A percentile compares a stretch with the other conserved stretches of the same genome.
These are phyloP conservation scores for Panicum hallii DNA, from an alignment of 202 grass and related monocot species.

Conservation along the genomic window DNA sequence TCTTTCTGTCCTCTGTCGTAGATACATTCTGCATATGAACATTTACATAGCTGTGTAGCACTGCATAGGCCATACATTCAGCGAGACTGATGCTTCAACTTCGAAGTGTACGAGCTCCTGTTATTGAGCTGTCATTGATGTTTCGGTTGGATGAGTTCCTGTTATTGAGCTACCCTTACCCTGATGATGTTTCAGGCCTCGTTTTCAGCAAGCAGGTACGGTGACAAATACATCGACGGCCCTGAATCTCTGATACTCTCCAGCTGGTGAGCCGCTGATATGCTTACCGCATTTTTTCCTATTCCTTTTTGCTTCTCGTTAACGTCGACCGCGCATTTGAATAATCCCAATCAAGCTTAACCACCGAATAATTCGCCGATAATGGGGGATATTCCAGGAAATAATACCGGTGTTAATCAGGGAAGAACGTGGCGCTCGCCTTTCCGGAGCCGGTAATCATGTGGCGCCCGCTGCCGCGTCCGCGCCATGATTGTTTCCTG, in stretches of 20 bases:
- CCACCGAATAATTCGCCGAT: constrained; percentile 27
- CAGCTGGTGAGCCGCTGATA: not conserved
- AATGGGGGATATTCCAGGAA: constrained; percentile 7
- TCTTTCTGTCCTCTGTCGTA: not conserved
- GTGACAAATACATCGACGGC: not conserved
- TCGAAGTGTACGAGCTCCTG: not conserved
- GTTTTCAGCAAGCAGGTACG: not conserved
- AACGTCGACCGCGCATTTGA: not conserved
- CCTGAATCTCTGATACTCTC: not conserved
- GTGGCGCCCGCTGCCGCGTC: not conserved
- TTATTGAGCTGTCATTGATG: not conserved
- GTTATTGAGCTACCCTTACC: not conserved
- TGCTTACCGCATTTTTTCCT: not conserved
- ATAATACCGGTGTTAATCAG: constrained; percentile 6
- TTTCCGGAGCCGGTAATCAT: not conserved
- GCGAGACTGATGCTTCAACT: not conserved
- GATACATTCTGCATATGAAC: not conserved
- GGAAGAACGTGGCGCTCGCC: constrained; percentile 2
- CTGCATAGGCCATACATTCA: not conserved
- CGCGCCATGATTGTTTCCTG: constrained; percentile 16
- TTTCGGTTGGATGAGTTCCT: not conserved
- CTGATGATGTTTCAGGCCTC: not conserved
- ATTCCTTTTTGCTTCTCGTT: not conserved
- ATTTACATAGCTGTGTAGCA: not conserved
- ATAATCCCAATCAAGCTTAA: constrained; percentile 32